Evolutionary conservation across 495 filamentous ascomycete genomes (phyloP), one percentile per base, ranked within the genome.

Genomic region (Cudoniella acicularis): DNA sequence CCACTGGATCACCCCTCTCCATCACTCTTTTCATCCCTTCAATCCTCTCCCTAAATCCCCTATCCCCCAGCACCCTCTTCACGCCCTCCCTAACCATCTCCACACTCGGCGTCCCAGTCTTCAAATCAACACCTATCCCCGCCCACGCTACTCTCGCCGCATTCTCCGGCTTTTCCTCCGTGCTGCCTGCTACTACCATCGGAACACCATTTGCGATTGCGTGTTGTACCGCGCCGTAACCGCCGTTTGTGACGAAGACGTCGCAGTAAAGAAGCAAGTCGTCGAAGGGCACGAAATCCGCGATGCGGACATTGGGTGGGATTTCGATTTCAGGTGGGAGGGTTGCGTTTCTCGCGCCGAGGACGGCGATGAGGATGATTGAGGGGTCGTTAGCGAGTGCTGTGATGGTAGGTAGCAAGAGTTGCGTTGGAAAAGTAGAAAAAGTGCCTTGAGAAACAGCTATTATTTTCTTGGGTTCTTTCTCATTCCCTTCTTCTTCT

Each of bases 221-320:
- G 54, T 71, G 70, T 49, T 61, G 57, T 22, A 71, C 65, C 0
- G 58, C 66, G 23, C 71, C 72, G 47, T 71, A 73, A 2, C 68
- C 65, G 2, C 69, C 71, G 36, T 72, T 71, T 21, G 60, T 68
- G 9, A 73, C 52, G 56, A 75, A 67, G 6, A 73, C 68, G 49
- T 68, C 70, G 0, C 57, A 54, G 48, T 64, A 54, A 17, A 51
- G 48, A 10, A 72, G 59, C 1, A 70, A 41, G 16, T 64, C 60
- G 52, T 71, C 71, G 54, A 67, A 75, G 9, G 72, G 72, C n/a
- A 73, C 56, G 50, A 58, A 75, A 41, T 73, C 69, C 10, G 57
- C 60, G 1, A 73, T 59, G 13, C 59, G 57, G 23, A 62, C 57
- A 45, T 72, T 72, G 2, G 3, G 20, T 8, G 65, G 65, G 4